Evolutionary conservation across 371 early-diverging fungal species (phyloP).

Genomic region (Circinella umbellata): DNA sequence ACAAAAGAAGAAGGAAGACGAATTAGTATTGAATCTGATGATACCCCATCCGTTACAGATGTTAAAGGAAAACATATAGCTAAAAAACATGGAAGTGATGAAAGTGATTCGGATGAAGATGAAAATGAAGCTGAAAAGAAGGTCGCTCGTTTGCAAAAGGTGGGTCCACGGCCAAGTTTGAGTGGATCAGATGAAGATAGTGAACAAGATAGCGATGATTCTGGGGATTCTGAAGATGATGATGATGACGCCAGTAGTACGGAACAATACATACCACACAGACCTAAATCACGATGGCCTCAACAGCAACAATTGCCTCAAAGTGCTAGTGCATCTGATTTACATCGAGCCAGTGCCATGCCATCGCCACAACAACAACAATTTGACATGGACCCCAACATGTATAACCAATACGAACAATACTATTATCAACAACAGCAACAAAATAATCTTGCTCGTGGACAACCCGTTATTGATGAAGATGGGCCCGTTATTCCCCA

Average conservation of each 20-base stretch:
- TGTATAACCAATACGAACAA: constrained; percentile 10
- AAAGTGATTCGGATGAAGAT: neutral
- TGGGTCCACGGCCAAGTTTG: neutral
- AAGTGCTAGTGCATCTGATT: constrained; percentile 1
- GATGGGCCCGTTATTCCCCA: constrained; percentile 36
- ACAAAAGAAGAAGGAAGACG: neutral
- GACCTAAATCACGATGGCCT: constrained; percentile 20
- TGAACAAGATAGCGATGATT: neutral
- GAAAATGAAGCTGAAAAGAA: constrained; percentile 16
- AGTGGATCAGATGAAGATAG: constrained; percentile 12
- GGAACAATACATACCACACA: constrained; percentile 13
- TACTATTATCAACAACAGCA: constrained; percentile 14
- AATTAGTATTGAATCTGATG: neutral
- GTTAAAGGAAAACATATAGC: neutral
- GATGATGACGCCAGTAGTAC: constrained; percentile 22
- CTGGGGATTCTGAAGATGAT: neutral
- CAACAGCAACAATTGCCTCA: constrained; percentile 2
- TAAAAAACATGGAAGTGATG: constrained; percentile 16
- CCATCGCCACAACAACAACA: constrained; percentile 11
- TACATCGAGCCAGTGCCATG: constrained; percentile 10
- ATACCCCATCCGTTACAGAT: neutral
- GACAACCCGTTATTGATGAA: constrained; percentile 20
- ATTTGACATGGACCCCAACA: constrained; percentile 8
- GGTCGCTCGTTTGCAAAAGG: constrained; percentile 7
- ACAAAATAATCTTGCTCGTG: constrained; percentile 3